phyloP scores from a whole-genome alignment of 768 basidiomycete species.

The Mycena albidolilacea region DNA sequence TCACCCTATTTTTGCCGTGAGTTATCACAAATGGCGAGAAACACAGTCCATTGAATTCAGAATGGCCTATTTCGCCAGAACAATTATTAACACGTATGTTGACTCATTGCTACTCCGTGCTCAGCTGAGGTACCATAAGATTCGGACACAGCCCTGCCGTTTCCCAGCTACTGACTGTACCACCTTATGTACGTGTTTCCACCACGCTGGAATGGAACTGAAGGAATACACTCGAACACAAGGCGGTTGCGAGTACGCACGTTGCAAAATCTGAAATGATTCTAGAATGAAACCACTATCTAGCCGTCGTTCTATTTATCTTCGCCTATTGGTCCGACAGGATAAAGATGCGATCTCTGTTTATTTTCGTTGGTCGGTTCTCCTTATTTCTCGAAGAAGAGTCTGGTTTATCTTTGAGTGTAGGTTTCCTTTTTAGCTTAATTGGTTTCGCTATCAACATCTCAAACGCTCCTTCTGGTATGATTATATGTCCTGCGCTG shows the following conservation, averaged over 20 bases:
- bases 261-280: background rate
- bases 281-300: background rate
- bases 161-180: constrained; percentile 77
- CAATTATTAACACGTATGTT: constrained; percentile 69
- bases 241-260: constrained; percentile 66
- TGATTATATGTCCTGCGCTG: background rate
- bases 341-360: constrained; percentile 67
- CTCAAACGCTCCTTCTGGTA: constrained; percentile 55
- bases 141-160: constrained; percentile 72
- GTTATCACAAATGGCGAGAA: constrained; percentile 43
- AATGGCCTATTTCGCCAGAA: constrained; percentile 50
- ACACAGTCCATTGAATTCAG: background rate
- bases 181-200: constrained; percentile 61
- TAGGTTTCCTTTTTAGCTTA: constrained; percentile 43
- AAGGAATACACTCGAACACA: background rate
- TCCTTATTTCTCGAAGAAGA: constrained; percentile 40
- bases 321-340: constrained; percentile 75
- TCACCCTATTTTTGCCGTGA: constrained; percentile 79
- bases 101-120: background rate
- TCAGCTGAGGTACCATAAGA: constrained; percentile 46
- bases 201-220: background rate
- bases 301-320: constrained; percentile 65
- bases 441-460: constrained; percentile 79
- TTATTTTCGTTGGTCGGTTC: constrained; percentile 67
- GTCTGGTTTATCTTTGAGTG: background rate